Evolutionary conservation across 2,329 filamentous ascomycete species (phyloP).

Genomic region (Aureobasidium lini): DNA sequence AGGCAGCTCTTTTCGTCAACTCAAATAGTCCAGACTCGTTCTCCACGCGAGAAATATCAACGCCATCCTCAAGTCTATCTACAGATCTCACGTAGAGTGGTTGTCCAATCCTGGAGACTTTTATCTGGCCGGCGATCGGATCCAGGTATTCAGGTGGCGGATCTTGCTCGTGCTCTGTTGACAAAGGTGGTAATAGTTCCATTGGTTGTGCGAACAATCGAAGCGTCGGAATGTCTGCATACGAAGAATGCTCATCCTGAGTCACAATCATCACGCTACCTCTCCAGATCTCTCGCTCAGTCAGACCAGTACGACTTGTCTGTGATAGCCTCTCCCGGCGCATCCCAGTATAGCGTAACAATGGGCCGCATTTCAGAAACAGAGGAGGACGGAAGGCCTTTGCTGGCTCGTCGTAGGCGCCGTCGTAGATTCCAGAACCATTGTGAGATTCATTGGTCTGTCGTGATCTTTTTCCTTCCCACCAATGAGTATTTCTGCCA

Average conservation of each 20-base stretch:
- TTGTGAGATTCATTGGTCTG: neutral
- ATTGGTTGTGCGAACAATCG: slow-evolving; percentile 82
- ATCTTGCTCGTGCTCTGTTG: slow-evolving; percentile 52
- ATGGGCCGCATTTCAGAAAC: slow-evolving; percentile 81
- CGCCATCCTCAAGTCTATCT: slow-evolving; percentile 71
- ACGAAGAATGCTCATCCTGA: slow-evolving; percentile 72
- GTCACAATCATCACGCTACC: slow-evolving; percentile 96
- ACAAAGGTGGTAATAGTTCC: slow-evolving; percentile 71
- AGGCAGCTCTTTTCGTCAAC: slow-evolving; percentile 27
- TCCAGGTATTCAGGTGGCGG: slow-evolving; percentile 79
- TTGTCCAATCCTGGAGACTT: slow-evolving; percentile 75
- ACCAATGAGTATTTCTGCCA: slow-evolving; percentile 52
- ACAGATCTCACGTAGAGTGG: slow-evolving; percentile 83
- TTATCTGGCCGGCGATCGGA: slow-evolving; percentile 78
- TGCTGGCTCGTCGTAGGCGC: slow-evolving; percentile 58
- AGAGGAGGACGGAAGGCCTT: slow-evolving; percentile 73
- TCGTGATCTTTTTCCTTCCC: slow-evolving; percentile 49
- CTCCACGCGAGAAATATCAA: slow-evolving; percentile 72
- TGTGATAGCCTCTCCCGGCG: slow-evolving; percentile 47
- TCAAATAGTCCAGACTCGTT: slow-evolving; percentile 80
- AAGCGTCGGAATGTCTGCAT: slow-evolving; percentile 68
- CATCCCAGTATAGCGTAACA: slow-evolving; percentile 84
- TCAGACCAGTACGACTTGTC: slow-evolving; percentile 20
- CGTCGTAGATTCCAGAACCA: slow-evolving; percentile 37
- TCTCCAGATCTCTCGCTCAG: slow-evolving; percentile 76